Conservation (phyloP, 805 yeast genomes). For the Cyberlindnera amylophila region DNA sequence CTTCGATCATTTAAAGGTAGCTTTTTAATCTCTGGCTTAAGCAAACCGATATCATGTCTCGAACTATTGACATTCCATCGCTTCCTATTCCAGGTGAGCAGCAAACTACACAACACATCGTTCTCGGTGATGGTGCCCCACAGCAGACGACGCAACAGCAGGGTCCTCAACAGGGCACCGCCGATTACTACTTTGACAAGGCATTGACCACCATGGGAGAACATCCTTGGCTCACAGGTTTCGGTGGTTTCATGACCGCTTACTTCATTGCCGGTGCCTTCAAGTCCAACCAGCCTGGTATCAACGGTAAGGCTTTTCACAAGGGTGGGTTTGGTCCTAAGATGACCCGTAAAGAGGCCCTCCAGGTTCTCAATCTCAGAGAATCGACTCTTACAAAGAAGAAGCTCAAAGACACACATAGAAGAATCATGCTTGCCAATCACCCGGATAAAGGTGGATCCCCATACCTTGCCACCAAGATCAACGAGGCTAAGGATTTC, state of each 20-base stretch:
- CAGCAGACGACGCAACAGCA: constrained; percentile 21
- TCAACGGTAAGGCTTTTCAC: constrained; percentile 51
- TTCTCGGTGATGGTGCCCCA: constrained; percentile 10
- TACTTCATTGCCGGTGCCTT: constrained; percentile 66
- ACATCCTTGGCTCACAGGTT: constrained; percentile 72
- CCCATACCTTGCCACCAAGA: constrained; percentile 82
- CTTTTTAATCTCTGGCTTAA: too few species aligned
- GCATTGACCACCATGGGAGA: constrained; percentile 56
- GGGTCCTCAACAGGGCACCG: constrained; percentile 28
- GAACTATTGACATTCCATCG: constrained; percentile 49
- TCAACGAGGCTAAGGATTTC: constrained; percentile 87
- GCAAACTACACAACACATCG: constrained; percentile 26
- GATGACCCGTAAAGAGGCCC: constrained; percentile 86
- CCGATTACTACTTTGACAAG: constrained; percentile 64
- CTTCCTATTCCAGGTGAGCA: constrained; percentile 54
- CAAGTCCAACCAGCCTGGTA: constrained; percentile 38
- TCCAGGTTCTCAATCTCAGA: constrained; percentile 73
- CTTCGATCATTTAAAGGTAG: background rate
- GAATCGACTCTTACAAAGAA: constrained; percentile 61
- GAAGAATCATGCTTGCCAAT: constrained; percentile 80
- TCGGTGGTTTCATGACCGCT: constrained; percentile 63
- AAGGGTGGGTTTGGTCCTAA: constrained; percentile 92
- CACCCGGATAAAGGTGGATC: constrained; percentile 97
- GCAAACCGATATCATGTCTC: constrained; percentile 16
- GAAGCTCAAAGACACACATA: constrained; percentile 72